phyloP scores from a whole-genome alignment of 345 rosid genomes.

The Populus davidiana region DNA sequence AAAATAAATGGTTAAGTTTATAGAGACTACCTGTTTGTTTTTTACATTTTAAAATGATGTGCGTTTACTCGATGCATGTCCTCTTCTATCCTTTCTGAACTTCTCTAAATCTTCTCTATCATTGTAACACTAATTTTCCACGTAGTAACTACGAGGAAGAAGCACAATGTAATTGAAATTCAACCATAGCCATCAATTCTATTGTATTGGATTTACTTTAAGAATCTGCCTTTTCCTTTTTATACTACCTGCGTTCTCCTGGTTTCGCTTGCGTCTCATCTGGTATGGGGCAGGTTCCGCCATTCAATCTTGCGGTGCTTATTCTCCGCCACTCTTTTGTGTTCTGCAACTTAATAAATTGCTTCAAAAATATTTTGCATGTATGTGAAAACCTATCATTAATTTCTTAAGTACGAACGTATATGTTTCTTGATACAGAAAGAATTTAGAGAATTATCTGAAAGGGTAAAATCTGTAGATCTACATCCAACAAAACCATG shows the following conservation, averaged over 20 bases:
- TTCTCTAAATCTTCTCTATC: too few species aligned
- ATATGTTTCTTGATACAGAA: not conserved
- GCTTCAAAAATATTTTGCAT: too few species aligned
- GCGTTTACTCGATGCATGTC: too few species aligned
- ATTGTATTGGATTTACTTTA: not conserved
- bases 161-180: not conserved
- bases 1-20: too few species aligned
- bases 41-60: too few species aligned
- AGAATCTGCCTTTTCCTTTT: not conserved
- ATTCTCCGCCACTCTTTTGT: not conserved
- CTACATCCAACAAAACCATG: constrained; percentile 43
- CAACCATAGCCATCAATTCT: not conserved
- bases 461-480: constrained; percentile 37
- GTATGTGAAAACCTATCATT: not conserved
- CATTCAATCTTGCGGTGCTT: constrained; percentile 6
- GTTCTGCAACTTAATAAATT: too few species aligned
- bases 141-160: too few species aligned
- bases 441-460: constrained; percentile 27
- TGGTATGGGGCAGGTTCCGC: not conserved
- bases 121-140: too few species aligned
- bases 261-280: not conserved
- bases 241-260: not conserved
- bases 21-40: too few species aligned
- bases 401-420: not conserved
- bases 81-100: too few species aligned